Conservation (phyloP, 495 filamentous ascomycete genomes). For the Penicillium fimorum region DNA sequence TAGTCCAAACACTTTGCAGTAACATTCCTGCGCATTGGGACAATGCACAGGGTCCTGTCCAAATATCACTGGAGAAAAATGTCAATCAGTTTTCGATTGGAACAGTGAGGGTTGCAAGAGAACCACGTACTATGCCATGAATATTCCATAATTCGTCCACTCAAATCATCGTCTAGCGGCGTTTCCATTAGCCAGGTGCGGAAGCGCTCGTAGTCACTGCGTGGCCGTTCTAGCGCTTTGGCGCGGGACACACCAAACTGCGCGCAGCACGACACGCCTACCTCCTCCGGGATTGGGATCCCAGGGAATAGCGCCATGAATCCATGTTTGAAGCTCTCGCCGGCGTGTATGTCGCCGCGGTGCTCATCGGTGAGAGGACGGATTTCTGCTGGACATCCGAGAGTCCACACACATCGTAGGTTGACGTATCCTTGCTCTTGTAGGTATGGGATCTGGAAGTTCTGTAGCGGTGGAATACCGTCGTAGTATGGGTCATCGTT, state of each 20-base stretch:
- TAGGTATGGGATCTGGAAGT: constrained; percentile 56
- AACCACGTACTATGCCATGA: constrained; percentile 61
- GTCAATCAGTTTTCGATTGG: constrained; percentile 19
- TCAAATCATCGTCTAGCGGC: constrained; percentile 52
- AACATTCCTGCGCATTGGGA: constrained; percentile 55
- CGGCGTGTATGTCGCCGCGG: constrained; percentile 44
- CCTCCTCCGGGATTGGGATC: constrained; percentile 43
- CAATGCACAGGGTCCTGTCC: constrained; percentile 54
- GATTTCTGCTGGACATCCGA: constrained; percentile 62
- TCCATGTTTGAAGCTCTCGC: constrained; percentile 50
- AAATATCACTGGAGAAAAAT: constrained; percentile 42
- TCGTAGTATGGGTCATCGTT: constrained; percentile 53
- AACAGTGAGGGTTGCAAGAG: not conserved
- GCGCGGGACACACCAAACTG: constrained; percentile 68
- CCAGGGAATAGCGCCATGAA: constrained; percentile 57
- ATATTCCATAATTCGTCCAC: constrained; percentile 71
- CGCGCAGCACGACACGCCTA: constrained; percentile 65
- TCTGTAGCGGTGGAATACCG: constrained; percentile 48
- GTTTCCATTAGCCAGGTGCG: constrained; percentile 62
- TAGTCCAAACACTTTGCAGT: constrained; percentile 62
- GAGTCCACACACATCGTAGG: constrained; percentile 61
- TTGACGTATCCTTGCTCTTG: constrained; percentile 60
- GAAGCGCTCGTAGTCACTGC: constrained; percentile 56
- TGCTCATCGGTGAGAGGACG: constrained; percentile 45
- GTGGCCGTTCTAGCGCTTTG: constrained; percentile 45